Evolutionary conservation across 345 rosid genomes (phyloP).

Genomic region (Eucalyptus rudis): DNA sequence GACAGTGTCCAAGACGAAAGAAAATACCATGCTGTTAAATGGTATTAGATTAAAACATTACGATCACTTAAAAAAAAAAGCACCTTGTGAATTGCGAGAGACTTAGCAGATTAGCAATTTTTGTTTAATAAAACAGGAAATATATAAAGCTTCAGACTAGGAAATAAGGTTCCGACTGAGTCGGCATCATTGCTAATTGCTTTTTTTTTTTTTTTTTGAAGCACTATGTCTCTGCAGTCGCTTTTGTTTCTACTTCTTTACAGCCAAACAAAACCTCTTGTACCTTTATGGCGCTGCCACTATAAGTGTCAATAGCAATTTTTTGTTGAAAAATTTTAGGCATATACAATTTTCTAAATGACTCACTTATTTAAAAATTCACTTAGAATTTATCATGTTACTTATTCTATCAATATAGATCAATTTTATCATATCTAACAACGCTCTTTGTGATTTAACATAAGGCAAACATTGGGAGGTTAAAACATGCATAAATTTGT

Average conservation of each 20-base stretch:
- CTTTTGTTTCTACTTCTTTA: background rate
- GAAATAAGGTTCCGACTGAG: background rate
- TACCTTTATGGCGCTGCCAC: background rate
- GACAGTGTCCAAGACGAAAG: background rate
- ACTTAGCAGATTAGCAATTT: background rate
- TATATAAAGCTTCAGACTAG: background rate
- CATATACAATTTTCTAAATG: background rate
- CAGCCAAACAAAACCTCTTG: background rate
- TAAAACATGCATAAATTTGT: background rate
- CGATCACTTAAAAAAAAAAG: background rate
- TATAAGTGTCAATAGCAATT: background rate
- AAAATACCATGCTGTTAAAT: background rate
- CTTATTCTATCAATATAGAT: background rate
- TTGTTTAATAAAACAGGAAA: background rate
- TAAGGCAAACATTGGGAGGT: background rate
- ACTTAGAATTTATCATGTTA: background rate
- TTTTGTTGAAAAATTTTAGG: background rate
- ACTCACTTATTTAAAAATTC: background rate
- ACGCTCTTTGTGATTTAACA: accelerated
- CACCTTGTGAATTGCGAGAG: background rate
- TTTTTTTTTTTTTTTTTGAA: background rate
- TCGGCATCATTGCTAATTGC: background rate
- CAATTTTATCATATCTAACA: background rate
- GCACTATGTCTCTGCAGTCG: background rate
- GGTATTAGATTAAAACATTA: background rate